A percentile compares a stretch with the other conserved stretches of the same genome.
Conservation (phyloP, 2,329 filamentous ascomycete species). For the Cercospora sesami region DNA sequence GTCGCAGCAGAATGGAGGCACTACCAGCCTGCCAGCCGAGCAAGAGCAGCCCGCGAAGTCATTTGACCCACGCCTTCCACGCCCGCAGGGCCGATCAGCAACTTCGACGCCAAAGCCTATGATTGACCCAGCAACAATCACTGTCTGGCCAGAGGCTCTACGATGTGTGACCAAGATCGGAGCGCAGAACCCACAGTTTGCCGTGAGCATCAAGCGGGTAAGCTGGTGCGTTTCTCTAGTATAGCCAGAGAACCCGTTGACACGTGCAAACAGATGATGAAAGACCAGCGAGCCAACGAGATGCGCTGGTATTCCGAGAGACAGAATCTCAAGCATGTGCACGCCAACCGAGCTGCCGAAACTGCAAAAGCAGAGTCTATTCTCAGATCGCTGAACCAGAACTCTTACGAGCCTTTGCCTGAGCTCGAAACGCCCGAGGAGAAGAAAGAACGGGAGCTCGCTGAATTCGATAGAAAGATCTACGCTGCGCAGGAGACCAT, state of each 20-base stretch:
- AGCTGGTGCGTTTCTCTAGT: conserved; percentile 12
- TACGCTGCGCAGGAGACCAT: conserved; percentile 61
- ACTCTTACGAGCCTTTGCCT: conserved; percentile 17
- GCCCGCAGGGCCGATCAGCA: conserved; percentile 29
- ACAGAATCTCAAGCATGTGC: conserved; percentile 38
- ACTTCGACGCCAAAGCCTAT: conserved; percentile 28
- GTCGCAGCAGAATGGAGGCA: background rate
- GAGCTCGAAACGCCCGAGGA: conserved; percentile 20
- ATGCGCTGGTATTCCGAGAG: conserved; percentile 53
- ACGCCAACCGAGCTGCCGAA: conserved; percentile 33
- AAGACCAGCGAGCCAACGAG: conserved; percentile 63
- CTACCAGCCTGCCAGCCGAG: background rate
- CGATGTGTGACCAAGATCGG: conserved; percentile 51
- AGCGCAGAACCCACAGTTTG: conserved; percentile 47
- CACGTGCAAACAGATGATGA: conserved; percentile 54
- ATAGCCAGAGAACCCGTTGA: conserved; percentile 28
- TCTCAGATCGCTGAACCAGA: conserved; percentile 32
- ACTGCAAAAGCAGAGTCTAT: conserved; percentile 37
- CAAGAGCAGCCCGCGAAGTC: background rate
- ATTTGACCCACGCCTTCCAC: conserved; percentile 27
- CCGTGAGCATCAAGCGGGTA: conserved; percentile 44
- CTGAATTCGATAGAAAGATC: conserved; percentile 62
- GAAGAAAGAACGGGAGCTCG: conserved; percentile 54
- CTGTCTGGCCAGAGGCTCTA: conserved; percentile 50
- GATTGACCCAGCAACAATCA: conserved; percentile 52